Conservation (phyloP, 2,329 filamentous ascomycete species). For the Ophiosphaerella narmari region DNA sequence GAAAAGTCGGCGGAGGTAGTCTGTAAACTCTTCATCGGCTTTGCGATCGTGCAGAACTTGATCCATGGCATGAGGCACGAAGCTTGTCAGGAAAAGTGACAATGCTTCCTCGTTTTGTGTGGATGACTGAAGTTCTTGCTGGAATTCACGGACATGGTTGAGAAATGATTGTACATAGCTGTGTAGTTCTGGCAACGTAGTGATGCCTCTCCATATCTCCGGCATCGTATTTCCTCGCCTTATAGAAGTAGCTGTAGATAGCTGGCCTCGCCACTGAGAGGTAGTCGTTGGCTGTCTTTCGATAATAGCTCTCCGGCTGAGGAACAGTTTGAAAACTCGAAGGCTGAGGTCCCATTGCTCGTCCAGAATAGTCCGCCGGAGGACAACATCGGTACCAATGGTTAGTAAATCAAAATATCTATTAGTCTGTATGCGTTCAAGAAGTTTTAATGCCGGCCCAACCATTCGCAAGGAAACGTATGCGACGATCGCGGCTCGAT, state of each 20-base stretch:
- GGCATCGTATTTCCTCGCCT: constrained; percentile 15
- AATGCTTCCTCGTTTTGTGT: constrained; percentile 17
- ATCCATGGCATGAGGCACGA: constrained; percentile 35
- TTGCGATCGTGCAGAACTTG: constrained; percentile 20
- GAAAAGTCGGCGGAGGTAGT: constrained; percentile 31
- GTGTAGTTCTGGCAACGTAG: constrained; percentile 28
- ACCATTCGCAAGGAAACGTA: constrained; percentile 49
- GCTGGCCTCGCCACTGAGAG: neutral
- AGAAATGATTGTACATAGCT: constrained; percentile 35
- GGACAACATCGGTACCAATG: constrained; percentile 36
- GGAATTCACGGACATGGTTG: constrained; percentile 26
- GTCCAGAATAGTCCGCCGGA: constrained; percentile 34
- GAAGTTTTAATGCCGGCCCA: constrained; percentile 47
- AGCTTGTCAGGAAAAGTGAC: constrained; percentile 29
- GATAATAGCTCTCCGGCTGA: constrained; percentile 7
- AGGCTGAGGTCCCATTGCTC: constrained; percentile 44
- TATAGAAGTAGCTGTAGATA: constrained; percentile 1
- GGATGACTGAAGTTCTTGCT: constrained; percentile 26
- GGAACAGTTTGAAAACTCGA: constrained; percentile 30
- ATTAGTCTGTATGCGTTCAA: constrained; percentile 43
- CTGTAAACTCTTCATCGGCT: constrained; percentile 23
- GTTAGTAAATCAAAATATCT: constrained; percentile 8
- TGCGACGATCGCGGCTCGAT: constrained; percentile 51
- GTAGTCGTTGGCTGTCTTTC: neutral
- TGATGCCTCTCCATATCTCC: constrained; percentile 30